Evolutionary conservation across 495 filamentous ascomycete genomes (phyloP).

Genomic region (Aspergillus taichungensis): DNA sequence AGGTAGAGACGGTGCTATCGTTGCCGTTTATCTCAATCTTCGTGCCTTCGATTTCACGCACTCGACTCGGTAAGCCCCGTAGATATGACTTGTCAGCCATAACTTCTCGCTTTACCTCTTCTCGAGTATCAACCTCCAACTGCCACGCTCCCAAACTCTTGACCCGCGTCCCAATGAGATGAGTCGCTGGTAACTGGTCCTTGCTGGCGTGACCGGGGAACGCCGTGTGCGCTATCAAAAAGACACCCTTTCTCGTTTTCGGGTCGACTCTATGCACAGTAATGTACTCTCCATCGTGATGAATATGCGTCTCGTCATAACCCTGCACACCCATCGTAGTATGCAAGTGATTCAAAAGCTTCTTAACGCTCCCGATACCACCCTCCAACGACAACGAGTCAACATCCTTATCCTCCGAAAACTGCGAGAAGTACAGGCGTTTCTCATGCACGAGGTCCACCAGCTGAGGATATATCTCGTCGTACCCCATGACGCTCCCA

Average conservation of each 20-base stretch:
- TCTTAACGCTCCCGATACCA: slow-evolving; percentile 84
- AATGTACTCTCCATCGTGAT: slow-evolving; percentile 92
- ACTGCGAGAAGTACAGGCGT: slow-evolving; percentile 66
- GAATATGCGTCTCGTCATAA: slow-evolving; percentile 91
- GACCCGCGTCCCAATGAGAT: slow-evolving; percentile 62
- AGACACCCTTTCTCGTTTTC: slow-evolving; percentile 80
- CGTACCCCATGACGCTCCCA: slow-evolving; percentile 97
- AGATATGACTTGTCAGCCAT: slow-evolving; percentile 61
- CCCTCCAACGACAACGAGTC: slow-evolving; percentile 54
- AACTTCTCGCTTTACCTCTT: slow-evolving; percentile 53
- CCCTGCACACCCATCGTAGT: slow-evolving; percentile 87
- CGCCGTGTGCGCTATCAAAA: slow-evolving; percentile 90
- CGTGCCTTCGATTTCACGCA: slow-evolving; percentile 63
- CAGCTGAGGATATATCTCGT: slow-evolving; percentile 88
- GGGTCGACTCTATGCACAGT: slow-evolving; percentile 95
- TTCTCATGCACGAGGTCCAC: slow-evolving; percentile 87
- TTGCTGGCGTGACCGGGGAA: slow-evolving; percentile 81
- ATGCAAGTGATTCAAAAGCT: slow-evolving; percentile 85
- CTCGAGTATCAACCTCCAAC: slow-evolving; percentile 68
- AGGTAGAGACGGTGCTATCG: slow-evolving; percentile 73
- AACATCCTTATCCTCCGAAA: slow-evolving; percentile 49
- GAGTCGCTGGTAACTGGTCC: slow-evolving; percentile 64
- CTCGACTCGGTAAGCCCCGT: slow-evolving; percentile 71
- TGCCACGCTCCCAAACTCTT: slow-evolving; percentile 82
- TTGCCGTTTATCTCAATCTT: slow-evolving; percentile 54